Evolutionary conservation across 371 early-diverging fungal species (phyloP).

Genomic region (Lichtheimia hyalospora): DNA sequence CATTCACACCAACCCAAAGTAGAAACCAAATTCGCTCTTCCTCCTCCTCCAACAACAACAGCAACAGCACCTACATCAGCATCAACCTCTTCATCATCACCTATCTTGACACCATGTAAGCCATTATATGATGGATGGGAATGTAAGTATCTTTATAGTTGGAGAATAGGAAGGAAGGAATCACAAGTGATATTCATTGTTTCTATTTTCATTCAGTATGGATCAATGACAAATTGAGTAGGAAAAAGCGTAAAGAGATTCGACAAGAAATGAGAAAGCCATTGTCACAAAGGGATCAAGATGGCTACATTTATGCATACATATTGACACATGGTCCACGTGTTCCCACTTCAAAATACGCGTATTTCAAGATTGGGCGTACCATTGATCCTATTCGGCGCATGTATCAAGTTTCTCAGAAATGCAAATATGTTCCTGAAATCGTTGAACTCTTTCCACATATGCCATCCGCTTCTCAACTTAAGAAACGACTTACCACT

Average conservation of each 20-base stretch:
- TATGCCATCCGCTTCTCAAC: constrained; percentile 8
- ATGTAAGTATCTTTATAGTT: constrained; percentile 6
- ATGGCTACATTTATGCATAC: constrained; percentile 58
- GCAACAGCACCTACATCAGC: too few species aligned
- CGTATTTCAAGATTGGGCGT: constrained; percentile 57
- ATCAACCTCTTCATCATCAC: too few species aligned
- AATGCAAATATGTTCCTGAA: constrained; percentile 44
- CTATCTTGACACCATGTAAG: background rate
- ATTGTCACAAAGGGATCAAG: constrained; percentile 39
- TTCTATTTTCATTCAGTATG: constrained; percentile 21
- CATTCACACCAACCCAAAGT: background rate
- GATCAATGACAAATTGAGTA: constrained; percentile 17
- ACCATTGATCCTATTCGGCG: constrained; percentile 48
- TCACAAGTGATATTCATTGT: background rate
- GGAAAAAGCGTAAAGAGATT: constrained; percentile 7
- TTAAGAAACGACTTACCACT: constrained; percentile 12
- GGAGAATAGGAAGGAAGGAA: too few species aligned
- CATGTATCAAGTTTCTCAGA: constrained; percentile 49
- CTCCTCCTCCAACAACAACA: background rate
- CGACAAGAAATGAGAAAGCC: constrained; percentile 47
- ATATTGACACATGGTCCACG: constrained; percentile 29
- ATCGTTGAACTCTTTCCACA: constrained; percentile 50
- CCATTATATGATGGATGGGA: constrained; percentile 17
- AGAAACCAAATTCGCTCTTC: background rate
- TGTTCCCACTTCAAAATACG: constrained; percentile 28